These are phyloP conservation scores for Auxenochlorella pyrenoidosa DNA, from an alignment of 139 green algal species.

Conservation along the genomic window DNA sequence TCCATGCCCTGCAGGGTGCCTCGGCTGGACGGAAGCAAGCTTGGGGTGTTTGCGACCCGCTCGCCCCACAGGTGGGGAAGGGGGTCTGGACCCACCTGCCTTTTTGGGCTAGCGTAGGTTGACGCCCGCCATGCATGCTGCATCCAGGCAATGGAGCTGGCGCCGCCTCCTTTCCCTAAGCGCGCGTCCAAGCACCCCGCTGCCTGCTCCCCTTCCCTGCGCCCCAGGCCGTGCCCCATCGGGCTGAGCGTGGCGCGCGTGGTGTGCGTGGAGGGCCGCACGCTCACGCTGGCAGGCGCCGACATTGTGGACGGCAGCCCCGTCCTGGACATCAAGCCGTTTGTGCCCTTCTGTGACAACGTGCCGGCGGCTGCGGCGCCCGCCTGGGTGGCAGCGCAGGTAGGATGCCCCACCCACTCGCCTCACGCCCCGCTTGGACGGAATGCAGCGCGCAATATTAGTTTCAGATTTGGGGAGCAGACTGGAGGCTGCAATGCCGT, in stretches of 20 bases:
- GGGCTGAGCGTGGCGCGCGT: slow-evolving; percentile 84
- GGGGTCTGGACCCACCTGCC: too few relatives aligned
- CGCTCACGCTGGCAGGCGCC: slow-evolving; percentile 75
- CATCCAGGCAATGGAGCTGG: too few relatives aligned
- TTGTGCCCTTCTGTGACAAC: slow-evolving; percentile 88
- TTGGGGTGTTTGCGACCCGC: slow-evolving; percentile 90
- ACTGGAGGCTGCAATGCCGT: not conserved
- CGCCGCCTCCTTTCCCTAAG: too few relatives aligned
- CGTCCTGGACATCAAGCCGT: slow-evolving; percentile 96
- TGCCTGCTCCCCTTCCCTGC: slow-evolving; percentile 34
- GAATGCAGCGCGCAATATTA: not conserved
- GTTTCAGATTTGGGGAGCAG: not conserved
- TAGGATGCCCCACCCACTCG: not conserved
- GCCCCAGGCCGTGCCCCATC: slow-evolving; percentile 62
- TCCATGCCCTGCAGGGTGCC: slow-evolving; percentile 64
- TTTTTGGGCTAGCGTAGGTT: too few relatives aligned
- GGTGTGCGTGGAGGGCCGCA: slow-evolving; percentile 50
- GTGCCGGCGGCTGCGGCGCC: slow-evolving; percentile 73
- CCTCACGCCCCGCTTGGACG: not conserved
- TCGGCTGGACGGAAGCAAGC: slow-evolving; percentile 78
- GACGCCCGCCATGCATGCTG: not conserved
- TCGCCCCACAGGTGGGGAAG: slow-evolving; percentile 79
- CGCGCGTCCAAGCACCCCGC: too few relatives aligned
- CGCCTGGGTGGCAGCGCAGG: slow-evolving; percentile 72
- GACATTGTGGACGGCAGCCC: slow-evolving; percentile 93